These are phyloP conservation scores for Claviceps lovelessii DNA, from an alignment of 2,329 filamentous ascomycete species.

Conservation along the genomic window DNA sequence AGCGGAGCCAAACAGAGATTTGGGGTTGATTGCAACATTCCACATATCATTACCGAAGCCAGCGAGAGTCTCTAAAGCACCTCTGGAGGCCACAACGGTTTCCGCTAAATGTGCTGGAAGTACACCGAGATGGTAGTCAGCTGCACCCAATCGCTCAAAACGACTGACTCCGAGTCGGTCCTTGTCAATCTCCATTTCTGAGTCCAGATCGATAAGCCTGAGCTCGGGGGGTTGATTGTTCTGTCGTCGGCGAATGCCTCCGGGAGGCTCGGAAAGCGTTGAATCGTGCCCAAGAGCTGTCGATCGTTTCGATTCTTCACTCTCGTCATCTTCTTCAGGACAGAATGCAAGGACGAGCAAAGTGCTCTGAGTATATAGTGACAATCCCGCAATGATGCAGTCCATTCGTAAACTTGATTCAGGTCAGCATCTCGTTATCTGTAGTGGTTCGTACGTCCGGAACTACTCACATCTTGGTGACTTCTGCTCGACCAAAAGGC, in stretches of 20 bases:
- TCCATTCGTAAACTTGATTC: constrained; percentile 70
- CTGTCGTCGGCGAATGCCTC: constrained; percentile 54
- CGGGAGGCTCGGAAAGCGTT: constrained; percentile 40
- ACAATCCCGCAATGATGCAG: constrained; percentile 94
- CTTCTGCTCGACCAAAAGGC: constrained; percentile 68
- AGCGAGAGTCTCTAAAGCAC: constrained; percentile 63
- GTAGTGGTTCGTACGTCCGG: not conserved
- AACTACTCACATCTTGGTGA: constrained; percentile 69
- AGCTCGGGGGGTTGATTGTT: constrained; percentile 80
- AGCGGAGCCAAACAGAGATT: constrained; percentile 71
- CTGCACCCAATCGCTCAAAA: constrained; percentile 71
- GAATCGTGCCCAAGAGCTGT: constrained; percentile 25
- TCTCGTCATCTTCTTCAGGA: constrained; percentile 54
- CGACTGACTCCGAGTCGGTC: constrained; percentile 76
- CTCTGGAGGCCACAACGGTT: constrained; percentile 47
- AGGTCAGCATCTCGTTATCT: not conserved
- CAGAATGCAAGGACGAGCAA: constrained; percentile 87
- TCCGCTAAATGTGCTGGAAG: constrained; percentile 60
- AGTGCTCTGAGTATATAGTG: constrained; percentile 84
- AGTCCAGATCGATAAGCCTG: constrained; percentile 75
- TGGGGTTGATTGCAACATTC: constrained; percentile 82
- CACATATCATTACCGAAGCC: constrained; percentile 64
- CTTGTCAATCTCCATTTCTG: constrained; percentile 75
- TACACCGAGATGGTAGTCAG: constrained; percentile 82
- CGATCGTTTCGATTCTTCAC: constrained; percentile 18